Conservation (phyloP, 2,329 filamentous ascomycete species). For the Aureobasidium sp. region DNA sequence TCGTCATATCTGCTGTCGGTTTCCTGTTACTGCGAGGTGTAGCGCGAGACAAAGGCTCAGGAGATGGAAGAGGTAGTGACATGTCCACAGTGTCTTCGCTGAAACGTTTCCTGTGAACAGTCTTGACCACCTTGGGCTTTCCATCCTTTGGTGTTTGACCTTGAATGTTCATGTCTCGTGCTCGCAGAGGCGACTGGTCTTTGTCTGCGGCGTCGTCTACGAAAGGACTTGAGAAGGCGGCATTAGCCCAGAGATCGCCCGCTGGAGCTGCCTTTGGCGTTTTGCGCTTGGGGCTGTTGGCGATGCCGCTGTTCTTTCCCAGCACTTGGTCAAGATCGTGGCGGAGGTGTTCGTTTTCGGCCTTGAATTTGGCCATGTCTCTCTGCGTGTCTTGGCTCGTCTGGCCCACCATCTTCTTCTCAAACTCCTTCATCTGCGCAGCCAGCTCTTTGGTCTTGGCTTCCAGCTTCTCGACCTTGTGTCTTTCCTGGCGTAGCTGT, state of each 20-base stretch:
- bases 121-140: not conserved
- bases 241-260: constrained; percentile 9
- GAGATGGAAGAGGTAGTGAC: constrained; percentile 3
- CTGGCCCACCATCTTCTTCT: constrained; percentile 21
- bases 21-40: not conserved
- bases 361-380: not conserved
- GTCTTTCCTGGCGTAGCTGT: constrained; percentile 59
- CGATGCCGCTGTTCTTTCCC: not conserved
- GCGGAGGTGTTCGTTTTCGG: not conserved
- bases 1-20: not conserved
- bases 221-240: constrained; percentile 9
- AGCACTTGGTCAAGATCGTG: not conserved
- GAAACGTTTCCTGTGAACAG: not conserved
- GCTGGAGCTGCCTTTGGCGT: not conserved
- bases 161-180: constrained; percentile 10
- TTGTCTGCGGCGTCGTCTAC: not conserved
- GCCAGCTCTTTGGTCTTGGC: constrained; percentile 52
- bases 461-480: constrained; percentile 57
- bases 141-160: not conserved
- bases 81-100: constrained; percentile 7
- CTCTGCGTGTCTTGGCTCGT: not conserved
- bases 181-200: constrained; percentile 1
- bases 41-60: not conserved
- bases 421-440: constrained; percentile 43
- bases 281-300: not conserved